A percentile compares a stretch with the other conserved stretches of the same genome.
Evolutionary conservation across 306 rosid species (phyloP).

Genomic region (Hippophae gyantsensis): DNA sequence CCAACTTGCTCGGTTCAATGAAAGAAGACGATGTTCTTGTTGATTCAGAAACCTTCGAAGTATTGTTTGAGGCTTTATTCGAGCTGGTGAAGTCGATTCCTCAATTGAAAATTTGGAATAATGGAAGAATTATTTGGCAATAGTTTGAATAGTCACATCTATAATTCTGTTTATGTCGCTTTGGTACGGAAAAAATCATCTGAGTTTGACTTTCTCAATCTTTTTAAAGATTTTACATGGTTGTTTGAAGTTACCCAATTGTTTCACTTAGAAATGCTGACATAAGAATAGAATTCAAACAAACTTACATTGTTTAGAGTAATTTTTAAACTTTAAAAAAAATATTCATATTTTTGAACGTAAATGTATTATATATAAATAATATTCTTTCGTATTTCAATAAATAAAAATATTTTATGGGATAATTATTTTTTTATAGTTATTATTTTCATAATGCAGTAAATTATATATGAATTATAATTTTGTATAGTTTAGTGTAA

Average conservation of each 20-base stretch:
- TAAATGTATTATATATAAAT: constrained; percentile 27
- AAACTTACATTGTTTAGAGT: constrained; percentile 18
- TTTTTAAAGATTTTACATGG: constrained; percentile 44
- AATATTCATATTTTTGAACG: constrained; percentile 60
- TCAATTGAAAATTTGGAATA: constrained; percentile 47
- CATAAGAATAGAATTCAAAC: constrained; percentile 52
- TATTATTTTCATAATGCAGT: no score
- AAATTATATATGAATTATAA: no score
- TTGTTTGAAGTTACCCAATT: constrained; percentile 13
- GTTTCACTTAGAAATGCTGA: constrained; percentile 53
- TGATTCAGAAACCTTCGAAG: constrained; percentile 46
- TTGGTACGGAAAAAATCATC: constrained; percentile 40
- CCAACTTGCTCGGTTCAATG: constrained; percentile 38
- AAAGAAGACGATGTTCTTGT: constrained; percentile 37
- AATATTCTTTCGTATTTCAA: no score
- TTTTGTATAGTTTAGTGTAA: no score
- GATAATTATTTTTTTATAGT: no score
- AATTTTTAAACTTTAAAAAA: constrained; percentile 26
- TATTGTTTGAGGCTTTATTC: constrained; percentile 42
- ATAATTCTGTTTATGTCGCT: constrained; percentile 47
- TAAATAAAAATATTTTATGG: no score
- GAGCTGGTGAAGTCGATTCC: constrained; percentile 30
- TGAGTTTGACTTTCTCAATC: constrained; percentile 54
- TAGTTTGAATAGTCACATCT: constrained; percentile 27
- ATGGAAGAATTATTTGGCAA: constrained; percentile 34